A percentile compares a stretch with the other conserved stretches of the same genome.
phyloP scores from a whole-genome alignment of 148 eudicot species.

The Rheum nobile region DNA sequence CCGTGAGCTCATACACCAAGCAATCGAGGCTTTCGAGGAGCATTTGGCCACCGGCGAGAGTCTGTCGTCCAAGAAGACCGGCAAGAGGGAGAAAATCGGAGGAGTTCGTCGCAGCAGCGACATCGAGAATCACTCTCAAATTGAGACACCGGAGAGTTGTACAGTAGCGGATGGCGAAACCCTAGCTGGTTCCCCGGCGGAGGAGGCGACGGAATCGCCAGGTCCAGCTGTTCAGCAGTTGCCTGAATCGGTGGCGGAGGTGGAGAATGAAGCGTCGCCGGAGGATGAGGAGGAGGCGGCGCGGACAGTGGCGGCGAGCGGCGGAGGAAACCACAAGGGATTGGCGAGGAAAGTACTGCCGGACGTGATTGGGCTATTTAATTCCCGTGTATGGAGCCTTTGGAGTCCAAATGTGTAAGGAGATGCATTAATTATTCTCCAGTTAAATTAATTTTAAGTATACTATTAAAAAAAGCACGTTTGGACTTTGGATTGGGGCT shows the following conservation, averaged over 20 bases:
- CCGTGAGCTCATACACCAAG: slow-evolving; percentile 59
- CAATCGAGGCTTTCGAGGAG: slow-evolving; percentile 70
- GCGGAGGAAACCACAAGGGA: slow-evolving; percentile 31
- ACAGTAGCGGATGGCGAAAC: slow-evolving; percentile 4
- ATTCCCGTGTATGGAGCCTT: slow-evolving; percentile 75
- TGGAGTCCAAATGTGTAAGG: slow-evolving; percentile 52
- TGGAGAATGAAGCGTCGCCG: background rate
- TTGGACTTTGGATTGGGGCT: background rate
- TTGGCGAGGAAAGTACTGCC: slow-evolving; percentile 64
- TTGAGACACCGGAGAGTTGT: background rate
- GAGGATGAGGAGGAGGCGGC: too few relatives aligned
- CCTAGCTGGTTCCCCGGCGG: too few relatives aligned
- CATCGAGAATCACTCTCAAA: background rate
- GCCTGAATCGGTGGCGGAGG: background rate
- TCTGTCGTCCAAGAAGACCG: slow-evolving; percentile 3
- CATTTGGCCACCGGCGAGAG: slow-evolving; percentile 20
- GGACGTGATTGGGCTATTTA: slow-evolving; percentile 68
- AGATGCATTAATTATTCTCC: background rate
- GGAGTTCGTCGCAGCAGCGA: background rate
- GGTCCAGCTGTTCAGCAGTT: background rate
- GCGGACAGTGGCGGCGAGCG: background rate
- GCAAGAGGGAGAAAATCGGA: slow-evolving; percentile 15
- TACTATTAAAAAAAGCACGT: background rate
- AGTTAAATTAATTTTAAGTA: background rate
- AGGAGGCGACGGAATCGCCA: background rate